Evolutionary conservation across 192 early-diverging fungal species (phyloP).

Genomic region (Linnemannia exigua): DNA sequence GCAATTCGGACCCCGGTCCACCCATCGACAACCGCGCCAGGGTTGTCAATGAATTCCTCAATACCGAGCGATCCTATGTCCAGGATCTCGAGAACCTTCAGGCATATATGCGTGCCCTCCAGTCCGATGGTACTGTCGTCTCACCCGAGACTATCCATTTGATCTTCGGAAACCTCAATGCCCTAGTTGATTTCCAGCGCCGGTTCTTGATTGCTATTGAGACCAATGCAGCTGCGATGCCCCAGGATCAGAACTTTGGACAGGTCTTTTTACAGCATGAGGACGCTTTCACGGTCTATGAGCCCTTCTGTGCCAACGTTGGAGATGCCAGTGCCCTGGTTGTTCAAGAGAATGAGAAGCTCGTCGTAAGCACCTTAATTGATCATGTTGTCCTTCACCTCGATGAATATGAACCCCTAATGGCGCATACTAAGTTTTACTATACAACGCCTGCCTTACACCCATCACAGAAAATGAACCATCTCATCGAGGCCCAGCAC

Average conservation of each 20-base stretch:
- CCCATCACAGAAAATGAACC: slow-evolving; percentile 61
- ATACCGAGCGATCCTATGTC: slow-evolving; percentile 95
- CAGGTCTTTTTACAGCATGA: slow-evolving; percentile 81
- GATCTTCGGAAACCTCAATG: slow-evolving; percentile 94
- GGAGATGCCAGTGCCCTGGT: slow-evolving; percentile 78
- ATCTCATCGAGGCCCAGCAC: slow-evolving; percentile 86
- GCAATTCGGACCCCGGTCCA: slow-evolving; percentile 64
- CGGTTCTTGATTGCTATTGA: slow-evolving; percentile 94
- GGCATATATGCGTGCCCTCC: slow-evolving; percentile 79
- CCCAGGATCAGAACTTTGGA: slow-evolving; percentile 91
- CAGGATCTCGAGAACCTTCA: slow-evolving; percentile 89
- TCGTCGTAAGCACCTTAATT: slow-evolving; percentile 62
- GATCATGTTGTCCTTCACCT: not conserved
- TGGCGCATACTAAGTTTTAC: not conserved
- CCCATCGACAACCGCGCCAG: slow-evolving; percentile 92
- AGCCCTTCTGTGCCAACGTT: slow-evolving; percentile 95
- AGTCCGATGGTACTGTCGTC: slow-evolving; percentile 75
- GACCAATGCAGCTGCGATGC: slow-evolving; percentile 75
- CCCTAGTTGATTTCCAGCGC: slow-evolving; percentile 96
- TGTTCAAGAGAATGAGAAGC: slow-evolving; percentile 68
- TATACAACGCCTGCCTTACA: too few relatives aligned
- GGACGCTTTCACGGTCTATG: slow-evolving; percentile 87
- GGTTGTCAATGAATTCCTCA: slow-evolving; percentile 89
- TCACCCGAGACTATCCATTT: slow-evolving; percentile 84
- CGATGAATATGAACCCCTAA: not conserved